These are phyloP conservation scores for Actinomortierella ambigua DNA, from an alignment of 371 early-diverging fungal species.

Conservation along the genomic window DNA sequence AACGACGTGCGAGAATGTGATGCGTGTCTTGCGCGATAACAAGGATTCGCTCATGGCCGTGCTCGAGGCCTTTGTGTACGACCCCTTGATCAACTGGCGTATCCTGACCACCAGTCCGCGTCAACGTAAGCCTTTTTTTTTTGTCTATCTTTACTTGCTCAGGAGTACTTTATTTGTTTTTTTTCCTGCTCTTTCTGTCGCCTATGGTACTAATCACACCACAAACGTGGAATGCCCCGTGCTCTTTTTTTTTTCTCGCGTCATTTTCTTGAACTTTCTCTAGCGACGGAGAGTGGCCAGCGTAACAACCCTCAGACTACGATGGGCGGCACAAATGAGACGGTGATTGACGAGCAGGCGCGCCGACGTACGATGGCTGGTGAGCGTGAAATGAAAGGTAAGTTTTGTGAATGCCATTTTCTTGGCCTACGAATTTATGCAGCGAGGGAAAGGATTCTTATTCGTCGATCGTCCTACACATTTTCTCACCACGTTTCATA, in stretches of 20 bases:
- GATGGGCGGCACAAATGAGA: constrained; percentile 20
- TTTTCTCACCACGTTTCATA: neutral
- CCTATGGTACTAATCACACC: too few species aligned
- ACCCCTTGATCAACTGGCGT: constrained; percentile 97
- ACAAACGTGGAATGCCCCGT: too few species aligned
- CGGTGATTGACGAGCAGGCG: constrained; percentile 38
- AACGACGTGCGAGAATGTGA: constrained; percentile 94
- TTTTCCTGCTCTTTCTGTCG: neutral
- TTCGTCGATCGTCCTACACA: neutral
- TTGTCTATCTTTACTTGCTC: neutral
- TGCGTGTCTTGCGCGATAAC: constrained; percentile 95
- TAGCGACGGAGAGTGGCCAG: constrained; percentile 39
- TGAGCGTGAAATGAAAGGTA: constrained; percentile 45
- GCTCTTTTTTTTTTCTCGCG: too few species aligned
- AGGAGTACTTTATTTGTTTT: neutral
- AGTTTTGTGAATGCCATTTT: neutral
- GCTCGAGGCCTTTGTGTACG: constrained; percentile 97
- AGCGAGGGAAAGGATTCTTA: neutral
- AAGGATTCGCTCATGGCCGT: constrained; percentile 98
- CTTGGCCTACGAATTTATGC: neutral
- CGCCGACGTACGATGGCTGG: constrained; percentile 37
- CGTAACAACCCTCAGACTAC: constrained; percentile 13
- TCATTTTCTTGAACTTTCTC: neutral
- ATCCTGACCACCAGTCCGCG: constrained; percentile 52
- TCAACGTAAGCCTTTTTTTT: constrained; percentile 22